Evolutionary conservation across 2,329 filamentous ascomycete genomes (phyloP), one percentile per base, ranked within the genome.

Genomic region (Penicillium sp.): DNA sequence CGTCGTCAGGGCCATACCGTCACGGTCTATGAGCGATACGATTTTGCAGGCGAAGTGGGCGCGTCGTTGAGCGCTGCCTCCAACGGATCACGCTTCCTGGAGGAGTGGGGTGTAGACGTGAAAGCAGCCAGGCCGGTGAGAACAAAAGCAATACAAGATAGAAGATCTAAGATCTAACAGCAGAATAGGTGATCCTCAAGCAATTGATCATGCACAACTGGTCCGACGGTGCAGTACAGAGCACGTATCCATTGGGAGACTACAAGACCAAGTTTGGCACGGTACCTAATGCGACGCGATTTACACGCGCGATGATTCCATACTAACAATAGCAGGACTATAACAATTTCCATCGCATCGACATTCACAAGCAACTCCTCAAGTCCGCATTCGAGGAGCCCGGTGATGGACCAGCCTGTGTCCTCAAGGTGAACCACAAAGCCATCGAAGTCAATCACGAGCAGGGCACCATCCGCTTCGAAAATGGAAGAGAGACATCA

Each of bases 201-300:
- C 68, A 69, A n/a, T 58, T 73, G 14, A 71, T 74, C 13, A 67
- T 69, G 62, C 72, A 70, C 50, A 66, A 71, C n/a, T 72, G 69
- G 67, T 46, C 51, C 1, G 64, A 63, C n/a, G 71, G 72, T 1
- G 55, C 65, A 6, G 64, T 71, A 3, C 59, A 61, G 39, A 69
- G 55, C 35, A 65, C 62, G 4, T 71, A 71, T 50, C 66, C 64
- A 3, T 58, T 73, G 2, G 67, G 66, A 2, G 68, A 71, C 53
- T 74, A 74, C 50, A 66, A 65, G 46, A 60, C 60, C 10, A 64
- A 64, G 35, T 66, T 64, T 31, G 70, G 66, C 19, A 64, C 60
- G 13, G 62, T 66, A 57, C n/a, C n/a, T n/a, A n/a, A n/a, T 7
- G 59, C 14, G 36, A 31, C 14, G 16, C n/a, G 22, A n/a, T 7